Base-by-base conservation (phyloP, 1,284 basidiomycete species). In the Ustilago curta region DNA sequence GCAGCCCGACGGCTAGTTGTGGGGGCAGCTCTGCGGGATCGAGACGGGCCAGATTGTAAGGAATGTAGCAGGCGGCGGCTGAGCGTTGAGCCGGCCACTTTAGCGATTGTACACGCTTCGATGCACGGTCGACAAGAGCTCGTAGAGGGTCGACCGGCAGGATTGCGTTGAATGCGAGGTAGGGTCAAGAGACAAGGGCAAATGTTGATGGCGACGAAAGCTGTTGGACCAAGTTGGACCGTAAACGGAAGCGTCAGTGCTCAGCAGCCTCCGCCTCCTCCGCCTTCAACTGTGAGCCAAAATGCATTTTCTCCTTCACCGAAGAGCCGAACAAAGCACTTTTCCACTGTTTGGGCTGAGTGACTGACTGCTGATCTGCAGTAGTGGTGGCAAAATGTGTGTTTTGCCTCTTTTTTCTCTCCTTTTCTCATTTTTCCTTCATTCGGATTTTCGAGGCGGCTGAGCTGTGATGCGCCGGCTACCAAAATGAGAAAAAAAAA, bases 81-180 rank as follows among this genome's bases (percentile, higher is more conserved):
- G 8, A 23, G 23, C 19, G 40, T n/a, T 27, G 54, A 39, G 43
- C 16, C 18, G 7, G 21, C 4, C 14, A 16, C 1, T 4, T 16
- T 37, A 37, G 4, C 14, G 35, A 14, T 37, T 37, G 31, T 2
- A 5, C 31, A 57, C 56, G 39, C 45, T 50, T 58, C 50, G 27
- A 48, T 66, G 63, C 63, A 66, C 63, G 57, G 63, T 48, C 63
- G 57, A 66, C 63, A 45, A 59, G 32, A 27, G 51, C 42, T 35
- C n/a, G 54, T 27, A n/a, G 29, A 31, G 47, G 35, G 52, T 59
- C 52, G 57, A 66, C 63, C 52, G 63, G 63, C 52, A 59, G 47
- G 37, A 31, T 35, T 40, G 62, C 62, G 62, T 58, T 59, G 56
- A 23, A 37, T 29, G 21, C 16, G 27, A 29, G 52, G n/a, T 40